Conservation (phyloP, 75 land plant species). For the Isoetes taiwanensis region DNA sequence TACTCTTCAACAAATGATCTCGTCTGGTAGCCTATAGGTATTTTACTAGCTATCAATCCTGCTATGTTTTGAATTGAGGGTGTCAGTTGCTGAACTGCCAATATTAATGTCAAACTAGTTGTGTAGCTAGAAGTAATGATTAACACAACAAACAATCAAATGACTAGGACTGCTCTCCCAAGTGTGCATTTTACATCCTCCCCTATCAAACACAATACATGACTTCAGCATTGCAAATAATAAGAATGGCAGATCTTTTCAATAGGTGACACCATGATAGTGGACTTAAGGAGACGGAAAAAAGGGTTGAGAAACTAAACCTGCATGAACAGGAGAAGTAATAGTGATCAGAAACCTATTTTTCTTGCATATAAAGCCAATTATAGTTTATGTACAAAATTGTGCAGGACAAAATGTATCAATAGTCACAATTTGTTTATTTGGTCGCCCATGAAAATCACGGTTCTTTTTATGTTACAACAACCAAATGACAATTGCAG, state of each 20-base stretch:
- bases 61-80: conserved; percentile 2
- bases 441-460: no score
- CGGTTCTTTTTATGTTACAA: no score
- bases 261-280: background rate
- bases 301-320: conserved; percentile 2
- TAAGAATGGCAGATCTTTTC: background rate
- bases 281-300: background rate
- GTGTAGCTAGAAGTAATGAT: conserved; percentile 5
- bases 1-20: conserved; percentile 5
- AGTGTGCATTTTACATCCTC: conserved; percentile 6
- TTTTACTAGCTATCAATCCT: background rate
- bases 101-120: background rate
- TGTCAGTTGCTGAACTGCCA: background rate
- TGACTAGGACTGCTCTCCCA: background rate
- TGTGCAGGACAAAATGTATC: no score
- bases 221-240: background rate
- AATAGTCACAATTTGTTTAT: no score
- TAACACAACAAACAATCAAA: conserved; percentile 1
- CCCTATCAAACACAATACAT: background rate
- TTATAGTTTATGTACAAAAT: no score
- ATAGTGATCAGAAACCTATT: no score
- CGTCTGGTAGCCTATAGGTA: conserved; percentile 2
- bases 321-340: no score
- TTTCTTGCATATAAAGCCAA: no score
- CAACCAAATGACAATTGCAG: no score